Base-by-base conservation (phyloP, 768 basidiomycete species). In the Lyophyllum decastes region DNA sequence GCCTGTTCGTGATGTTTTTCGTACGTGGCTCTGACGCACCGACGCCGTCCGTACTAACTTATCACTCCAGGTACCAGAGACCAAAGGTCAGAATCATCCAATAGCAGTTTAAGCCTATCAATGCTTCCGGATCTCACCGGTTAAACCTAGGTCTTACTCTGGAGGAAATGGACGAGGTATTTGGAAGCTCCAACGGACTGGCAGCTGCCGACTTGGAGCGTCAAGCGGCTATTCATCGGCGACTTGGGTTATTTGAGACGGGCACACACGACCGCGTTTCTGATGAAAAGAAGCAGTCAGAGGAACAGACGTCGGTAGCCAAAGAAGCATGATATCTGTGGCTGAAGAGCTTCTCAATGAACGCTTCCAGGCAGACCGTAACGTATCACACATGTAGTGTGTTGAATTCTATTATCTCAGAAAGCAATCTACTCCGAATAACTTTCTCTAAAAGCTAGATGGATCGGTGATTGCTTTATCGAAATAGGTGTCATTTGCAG, bases 141-240 rank as follows among this genome's bases (percentile, higher is more conserved):
- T 33, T 6, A 38, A 38, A 9, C 49, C 4, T 55, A 77, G 74
- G 84, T 30, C 76, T 88, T 3, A 82, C 84, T 2, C 76, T 92
- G 46, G 90, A 92, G 66, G 88, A 92, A 70, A 89, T 92, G 83
- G 90, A 93, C 70, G 82, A 82, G 26, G 82, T 89, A 19, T 93
- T 93, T 69, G 86, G 87, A 30, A 82, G 82, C 52, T 74, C 72
- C 9, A 70, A 68, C 47, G 82, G 82, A 34, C 71, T 87, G 45
- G 85, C 81, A 1, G 75, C 74, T 11, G 81, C 82, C 17, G 90
- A 92, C 68, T 74, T 78, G 60, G 69, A 68, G 30, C 74, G 78
- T 16, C 75, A 79, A 55, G 67, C 72, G 41, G 73, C 66, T 19
- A 89, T 91, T 58, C 79, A 84, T 64, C 77, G 78, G 60, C 82